Base-by-base conservation (phyloP, 176 grass and related monocot genomes). In the Zea mays region DNA sequence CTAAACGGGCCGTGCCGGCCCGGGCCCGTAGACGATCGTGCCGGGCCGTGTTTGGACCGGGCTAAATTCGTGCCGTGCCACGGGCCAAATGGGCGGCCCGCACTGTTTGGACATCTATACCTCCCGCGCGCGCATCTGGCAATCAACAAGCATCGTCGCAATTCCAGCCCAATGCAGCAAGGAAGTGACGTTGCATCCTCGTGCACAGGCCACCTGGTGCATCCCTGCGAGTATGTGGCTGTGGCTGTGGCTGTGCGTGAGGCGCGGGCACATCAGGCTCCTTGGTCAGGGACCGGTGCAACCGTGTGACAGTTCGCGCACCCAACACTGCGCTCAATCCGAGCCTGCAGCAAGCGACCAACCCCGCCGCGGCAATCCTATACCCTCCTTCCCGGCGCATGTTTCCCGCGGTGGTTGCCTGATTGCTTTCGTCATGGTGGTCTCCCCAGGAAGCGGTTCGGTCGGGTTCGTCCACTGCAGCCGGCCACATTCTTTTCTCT, bases 371-470 rank as follows among this genome's bases (percentile, higher is more conserved):
- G 21, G 61, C 36, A 57, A 81, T 55, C 66, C n/a, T 8, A 69
- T 74, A 62, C 37, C 61, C 19, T 54, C 70, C 5, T 6, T n/a
- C 20, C 20, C 73, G 56, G 41, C 73, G 8, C 57, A 20, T 45
- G 27, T 79, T 59, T 68, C 39, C 8, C 14, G 65, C 8, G 70
- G 81, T 80, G 81, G 86, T 88, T 88, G 45, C 64, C 69, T 57
- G 27, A 84, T 71, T 76, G 69, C 86, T 88, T 80, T 88, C 86
- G 60, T 50, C 45, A 9, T 35, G 27, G n/a, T 27, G 27, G 27
- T 27, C 27, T 58, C 55, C 21, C 55, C 8, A 58, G 3, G 55
- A 58, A 20, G 74, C 80, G 67, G 67, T 59, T 82, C 59, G 7
- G 7, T 36, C n/a, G 34, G 68, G 7, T 61, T 27, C 4, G 58